Conservation (phyloP, 208 protist genomes). For the Acanthamoeba triangularis region DNA sequence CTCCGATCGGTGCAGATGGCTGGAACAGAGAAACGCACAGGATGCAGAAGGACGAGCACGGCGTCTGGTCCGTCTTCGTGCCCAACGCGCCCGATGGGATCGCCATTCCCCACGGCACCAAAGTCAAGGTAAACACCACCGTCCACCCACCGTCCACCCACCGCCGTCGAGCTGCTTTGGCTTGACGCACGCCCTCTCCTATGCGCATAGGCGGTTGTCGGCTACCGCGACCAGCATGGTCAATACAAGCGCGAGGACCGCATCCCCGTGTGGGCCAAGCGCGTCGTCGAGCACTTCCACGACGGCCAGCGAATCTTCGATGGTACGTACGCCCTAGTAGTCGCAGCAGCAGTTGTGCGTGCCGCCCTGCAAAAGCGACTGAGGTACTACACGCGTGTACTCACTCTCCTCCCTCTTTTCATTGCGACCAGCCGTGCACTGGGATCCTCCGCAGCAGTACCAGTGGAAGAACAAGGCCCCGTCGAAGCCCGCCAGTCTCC, state of each 20-base stretch:
- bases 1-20: constrained; percentile 76
- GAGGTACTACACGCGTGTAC: not conserved
- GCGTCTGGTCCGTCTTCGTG: constrained; percentile 86
- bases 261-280: constrained; percentile 87
- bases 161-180: not conserved
- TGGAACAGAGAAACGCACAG: constrained; percentile 87
- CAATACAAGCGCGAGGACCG: constrained; percentile 84
- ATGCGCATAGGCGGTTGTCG: not conserved
- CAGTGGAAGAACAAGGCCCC: constrained; percentile 86
- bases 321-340: not conserved
- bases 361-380: not conserved
- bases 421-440: constrained; percentile 81
- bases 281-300: constrained; percentile 83
- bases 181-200: not conserved
- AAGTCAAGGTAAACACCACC: constrained; percentile 79
- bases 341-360: no score
- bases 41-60: constrained; percentile 85
- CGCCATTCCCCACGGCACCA: constrained; percentile 86
- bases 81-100: constrained; percentile 79
- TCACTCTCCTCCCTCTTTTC: not conserved
- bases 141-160: no score
- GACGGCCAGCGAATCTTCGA: constrained; percentile 37
- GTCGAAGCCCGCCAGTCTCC: constrained; percentile 76
- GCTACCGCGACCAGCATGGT: constrained; percentile 42
- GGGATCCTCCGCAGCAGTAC: constrained; percentile 86